phyloP scores from a whole-genome alignment of 192 early-diverging fungal species.

The Coemansia sp. region DNA sequence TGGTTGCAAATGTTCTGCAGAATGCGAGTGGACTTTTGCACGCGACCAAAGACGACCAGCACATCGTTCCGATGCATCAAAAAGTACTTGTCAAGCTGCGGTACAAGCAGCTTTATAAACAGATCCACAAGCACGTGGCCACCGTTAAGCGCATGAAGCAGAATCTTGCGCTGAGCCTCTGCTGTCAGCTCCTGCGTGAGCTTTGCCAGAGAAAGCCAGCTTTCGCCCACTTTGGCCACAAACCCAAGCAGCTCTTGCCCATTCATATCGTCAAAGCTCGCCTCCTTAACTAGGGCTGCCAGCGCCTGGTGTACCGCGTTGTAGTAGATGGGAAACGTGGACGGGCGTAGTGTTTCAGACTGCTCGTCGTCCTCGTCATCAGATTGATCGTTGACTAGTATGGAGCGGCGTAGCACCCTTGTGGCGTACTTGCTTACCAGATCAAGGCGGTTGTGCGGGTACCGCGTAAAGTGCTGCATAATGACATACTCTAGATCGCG shows the following conservation, averaged over 20 bases:
- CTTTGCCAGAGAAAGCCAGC: constrained; percentile 38
- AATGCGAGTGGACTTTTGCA: constrained; percentile 53
- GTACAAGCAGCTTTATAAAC: constrained; percentile 33
- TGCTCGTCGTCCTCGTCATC: neutral
- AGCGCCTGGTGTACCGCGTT: constrained; percentile 27
- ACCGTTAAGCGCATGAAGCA: constrained; percentile 26
- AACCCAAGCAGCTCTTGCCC: constrained; percentile 28
- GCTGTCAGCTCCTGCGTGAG: constrained; percentile 26
- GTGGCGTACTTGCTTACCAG: constrained; percentile 31
- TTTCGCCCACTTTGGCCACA: constrained; percentile 15
- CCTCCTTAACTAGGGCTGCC: constrained; percentile 15
- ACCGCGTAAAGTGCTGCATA: constrained; percentile 32
- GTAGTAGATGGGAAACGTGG: constrained; percentile 45
- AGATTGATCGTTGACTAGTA: neutral
- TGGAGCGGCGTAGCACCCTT: constrained; percentile 10
- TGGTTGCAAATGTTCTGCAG: constrained; percentile 73
- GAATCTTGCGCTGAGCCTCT: constrained; percentile 18
- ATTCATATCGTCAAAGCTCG: constrained; percentile 10
- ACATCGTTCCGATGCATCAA: constrained; percentile 26
- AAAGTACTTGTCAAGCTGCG: constrained; percentile 37
- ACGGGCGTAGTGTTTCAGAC: constrained; percentile 3
- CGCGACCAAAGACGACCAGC: constrained; percentile 23
- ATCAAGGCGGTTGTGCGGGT: constrained; percentile 35
- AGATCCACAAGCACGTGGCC: constrained; percentile 34
- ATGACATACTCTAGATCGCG: constrained; percentile 37